A percentile compares a stretch with the other conserved stretches of the same genome.
phyloP scores from a whole-genome alignment of 225 moss, liverwort and hornwort genomes.

The Rhytidiadelphus loreus region DNA sequence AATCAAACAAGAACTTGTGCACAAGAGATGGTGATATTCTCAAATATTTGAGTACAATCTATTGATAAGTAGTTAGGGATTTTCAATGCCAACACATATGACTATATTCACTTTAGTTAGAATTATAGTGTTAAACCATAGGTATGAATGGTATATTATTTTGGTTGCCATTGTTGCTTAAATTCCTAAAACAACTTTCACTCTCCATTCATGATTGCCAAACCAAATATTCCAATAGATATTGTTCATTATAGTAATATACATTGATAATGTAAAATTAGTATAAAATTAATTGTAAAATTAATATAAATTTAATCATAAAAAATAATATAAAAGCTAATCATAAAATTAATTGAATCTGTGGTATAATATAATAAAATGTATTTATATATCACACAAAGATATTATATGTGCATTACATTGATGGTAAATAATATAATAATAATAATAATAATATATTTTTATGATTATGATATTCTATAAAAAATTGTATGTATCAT shows the following conservation, averaged over 20 bases:
- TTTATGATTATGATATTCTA: not conserved
- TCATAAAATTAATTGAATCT: not conserved
- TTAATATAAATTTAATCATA: no score
- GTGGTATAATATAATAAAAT: not conserved
- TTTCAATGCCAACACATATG: not conserved
- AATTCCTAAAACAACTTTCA: not conserved
- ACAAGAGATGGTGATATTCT: not conserved
- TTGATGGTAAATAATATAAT: not conserved
- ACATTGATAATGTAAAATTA: not conserved
- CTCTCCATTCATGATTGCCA: fast-evolving
- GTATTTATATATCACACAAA: not conserved
- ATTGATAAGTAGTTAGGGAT: not conserved
- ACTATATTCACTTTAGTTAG: not conserved
- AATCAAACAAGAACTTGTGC: not conserved
- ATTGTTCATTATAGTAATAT: not conserved
- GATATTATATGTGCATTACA: not conserved
- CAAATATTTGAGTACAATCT: not conserved
- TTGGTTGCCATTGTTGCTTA: not conserved
- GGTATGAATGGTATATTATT: not conserved
- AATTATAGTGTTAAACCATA: not conserved
- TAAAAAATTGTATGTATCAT: no score
- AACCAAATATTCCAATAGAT: not conserved
- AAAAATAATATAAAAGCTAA: no score
- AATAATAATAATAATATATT: not conserved
- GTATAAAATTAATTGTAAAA: no score